Evolutionary conservation across 306 rosid species (phyloP), one percentile per base, ranked within the genome.

Genomic region (Mimosa bimucronata): DNA sequence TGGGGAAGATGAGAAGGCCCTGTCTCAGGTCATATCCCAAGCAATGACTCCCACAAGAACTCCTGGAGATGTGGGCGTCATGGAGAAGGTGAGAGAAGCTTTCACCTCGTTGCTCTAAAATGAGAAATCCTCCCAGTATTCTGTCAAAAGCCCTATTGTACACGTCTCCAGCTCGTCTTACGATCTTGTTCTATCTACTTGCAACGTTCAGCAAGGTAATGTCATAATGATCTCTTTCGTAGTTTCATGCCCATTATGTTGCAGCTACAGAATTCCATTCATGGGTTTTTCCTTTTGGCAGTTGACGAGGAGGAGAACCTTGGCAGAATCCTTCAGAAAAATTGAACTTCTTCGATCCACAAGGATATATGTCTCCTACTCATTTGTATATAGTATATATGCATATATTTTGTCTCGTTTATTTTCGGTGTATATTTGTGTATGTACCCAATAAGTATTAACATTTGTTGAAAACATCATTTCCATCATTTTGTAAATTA

Each of bases 281-380:
- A 21, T 6, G 45, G 30, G 4, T 19, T 6, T 21, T 19, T 66
- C 66, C 73, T 41, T 23, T 65, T 23, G 10, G 42, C 97, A 92
- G 94, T 76, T 66, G 85, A 4, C 10, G 92, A 90, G 66, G 95
- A 90, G 75, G 91, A 91, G 81, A 89, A 78, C 66, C 80, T 48
- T 53, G 94, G 88, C 83, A 88, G 97, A 87, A 67, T 88, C 83
- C 94, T 92, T 31, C 98, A 92, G 84, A 41, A 88, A 64, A 92
- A 92, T 82, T 92, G 77, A 85, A 57, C 46, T 72, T 62, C 57
- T 25, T 31, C 18, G 3, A n/a, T n/a, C n/a, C 25, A 10, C 12
- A 5, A 34, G 3, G n/a, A n/a, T n/a, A 44, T 46, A 18, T 50
- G n/a, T 73, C 2, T 34, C 45, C 8, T 37, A 18, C 74, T 45